Base-by-base conservation (phyloP, 2,329 filamentous ascomycete genomes). In the Aschersonia sp. region DNA sequence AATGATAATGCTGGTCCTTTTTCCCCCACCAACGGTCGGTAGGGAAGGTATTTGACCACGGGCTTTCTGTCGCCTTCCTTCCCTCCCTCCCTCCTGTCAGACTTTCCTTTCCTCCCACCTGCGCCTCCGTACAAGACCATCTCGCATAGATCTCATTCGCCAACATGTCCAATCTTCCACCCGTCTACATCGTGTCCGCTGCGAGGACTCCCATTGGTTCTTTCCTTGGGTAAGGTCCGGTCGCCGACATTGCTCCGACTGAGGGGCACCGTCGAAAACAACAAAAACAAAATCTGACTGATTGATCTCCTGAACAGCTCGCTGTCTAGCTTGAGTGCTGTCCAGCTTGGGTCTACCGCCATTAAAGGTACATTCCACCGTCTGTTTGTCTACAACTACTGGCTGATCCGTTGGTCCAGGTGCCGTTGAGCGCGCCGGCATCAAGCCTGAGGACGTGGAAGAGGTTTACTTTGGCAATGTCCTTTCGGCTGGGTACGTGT, bases 401-500 rank as follows among this genome's bases (percentile, higher is more conserved):
- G 8, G n/a, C 6, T 22, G 10, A 8, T 10, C 2, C 40, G 7
- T 22, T 12, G 11, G 9, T 10, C 8, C 49, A 83, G 79, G 75
- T 59, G 90, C 90, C 52, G 78, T 98, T 56, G 84, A 88, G 69
- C 84, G 87, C 60, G 86, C 85, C 44, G 82, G 92, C 48, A 80
- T 98, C 70, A 89, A 94, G 71, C 76, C 87, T 48, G 80, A 88
- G 60, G 80, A 94, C 64, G 86, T 98, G 50, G 81, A 98, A 64
- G 92, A 98, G 67, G 87, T 98, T 63, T 94, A 92, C 75, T 94
- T 96, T 63, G 92, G 92, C 67, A 98, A 98, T 73, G 92, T 98
- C 56, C 78, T 98, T 60, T 94, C 89, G 51, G 92, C 90, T 65
- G 89, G 90, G 89, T 95, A 76, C 58, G 75, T 61, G 46, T 31